These are phyloP conservation scores for Tolypocladium pustulatum DNA, from an alignment of 2,329 filamentous ascomycete genomes.

Conservation along the genomic window DNA sequence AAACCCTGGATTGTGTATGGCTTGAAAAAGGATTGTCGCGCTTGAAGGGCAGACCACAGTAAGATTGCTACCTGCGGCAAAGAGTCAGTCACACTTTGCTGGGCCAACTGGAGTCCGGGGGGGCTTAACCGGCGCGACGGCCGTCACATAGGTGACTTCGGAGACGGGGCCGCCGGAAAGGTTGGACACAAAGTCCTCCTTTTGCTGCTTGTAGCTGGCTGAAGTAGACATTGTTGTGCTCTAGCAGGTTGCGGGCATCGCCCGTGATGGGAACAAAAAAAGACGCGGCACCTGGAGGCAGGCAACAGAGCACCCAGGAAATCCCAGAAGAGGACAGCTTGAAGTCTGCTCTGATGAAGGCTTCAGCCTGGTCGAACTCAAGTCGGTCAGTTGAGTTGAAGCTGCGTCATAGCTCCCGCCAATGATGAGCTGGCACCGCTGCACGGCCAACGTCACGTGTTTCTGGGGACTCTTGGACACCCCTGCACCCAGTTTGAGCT, in stretches of 20 bases:
- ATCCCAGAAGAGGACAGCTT: background rate
- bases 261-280: background rate
- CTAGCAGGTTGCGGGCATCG: background rate
- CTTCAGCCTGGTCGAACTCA: background rate
- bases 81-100: background rate
- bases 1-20: constrained; percentile 59
- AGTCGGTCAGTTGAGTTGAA: background rate
- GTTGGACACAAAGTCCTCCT: constrained; percentile 93
- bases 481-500: background rate
- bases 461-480: too few relatives aligned
- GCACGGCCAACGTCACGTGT: background rate
- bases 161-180: constrained; percentile 70
- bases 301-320: background rate
- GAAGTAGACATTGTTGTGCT: constrained; percentile 22
- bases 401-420: background rate
- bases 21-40: constrained; percentile 73
- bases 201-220: constrained; percentile 73
- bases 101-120: background rate
- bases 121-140: constrained; percentile 64
- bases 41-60: constrained; percentile 83
- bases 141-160: constrained; percentile 81
- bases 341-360: background rate
- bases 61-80: constrained; percentile 59
- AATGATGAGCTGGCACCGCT: background rate
- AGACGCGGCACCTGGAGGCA: too few relatives aligned